phyloP scores from a whole-genome alignment of 192 early-diverging fungal genomes.

The Polychytrium aggregatum region DNA sequence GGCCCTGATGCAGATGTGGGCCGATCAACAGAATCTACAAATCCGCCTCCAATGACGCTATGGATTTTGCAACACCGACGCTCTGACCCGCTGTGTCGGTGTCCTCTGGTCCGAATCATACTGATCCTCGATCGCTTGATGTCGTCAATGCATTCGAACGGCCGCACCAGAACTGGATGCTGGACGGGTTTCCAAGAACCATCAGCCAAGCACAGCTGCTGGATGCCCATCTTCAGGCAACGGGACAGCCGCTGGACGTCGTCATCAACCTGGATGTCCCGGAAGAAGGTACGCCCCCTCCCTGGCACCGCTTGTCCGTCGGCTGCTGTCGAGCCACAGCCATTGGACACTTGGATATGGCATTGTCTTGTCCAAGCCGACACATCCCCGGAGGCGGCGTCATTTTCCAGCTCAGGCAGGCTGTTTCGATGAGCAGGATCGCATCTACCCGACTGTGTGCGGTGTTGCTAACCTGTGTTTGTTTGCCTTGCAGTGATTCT shows the following conservation, averaged over 20 bases:
- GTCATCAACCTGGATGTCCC: conserved; percentile 90
- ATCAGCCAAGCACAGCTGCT: conserved; percentile 67
- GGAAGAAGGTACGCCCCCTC: conserved; percentile 29
- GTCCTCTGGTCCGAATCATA: too few species aligned
- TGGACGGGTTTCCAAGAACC: conserved; percentile 72
- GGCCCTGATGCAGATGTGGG: too few species aligned
- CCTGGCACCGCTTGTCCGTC: neutral
- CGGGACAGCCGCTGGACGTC: conserved; percentile 58
- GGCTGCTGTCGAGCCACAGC: too few species aligned
- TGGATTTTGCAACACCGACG: too few species aligned
- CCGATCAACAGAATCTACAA: neutral
- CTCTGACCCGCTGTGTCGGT: too few species aligned
- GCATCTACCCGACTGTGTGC: too few species aligned
- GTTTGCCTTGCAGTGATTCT: conserved; percentile 55
- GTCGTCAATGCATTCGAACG: neutral
- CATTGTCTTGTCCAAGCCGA: too few species aligned
- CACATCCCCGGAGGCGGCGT: too few species aligned
- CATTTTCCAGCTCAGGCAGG: too few species aligned
- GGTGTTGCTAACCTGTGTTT: neutral
- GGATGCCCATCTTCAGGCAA: conserved; percentile 41
- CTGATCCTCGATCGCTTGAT: neutral
- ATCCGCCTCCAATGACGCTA: conserved; percentile 3
- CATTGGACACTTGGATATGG: too few species aligned
- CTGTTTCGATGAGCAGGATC: too few species aligned
- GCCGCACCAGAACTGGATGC: conserved; percentile 4